A percentile compares a stretch with the other conserved stretches of the same genome.
These are phyloP conservation scores for Penicillium salamii DNA, from an alignment of 495 filamentous ascomycete genomes.

Conservation along the genomic window DNA sequence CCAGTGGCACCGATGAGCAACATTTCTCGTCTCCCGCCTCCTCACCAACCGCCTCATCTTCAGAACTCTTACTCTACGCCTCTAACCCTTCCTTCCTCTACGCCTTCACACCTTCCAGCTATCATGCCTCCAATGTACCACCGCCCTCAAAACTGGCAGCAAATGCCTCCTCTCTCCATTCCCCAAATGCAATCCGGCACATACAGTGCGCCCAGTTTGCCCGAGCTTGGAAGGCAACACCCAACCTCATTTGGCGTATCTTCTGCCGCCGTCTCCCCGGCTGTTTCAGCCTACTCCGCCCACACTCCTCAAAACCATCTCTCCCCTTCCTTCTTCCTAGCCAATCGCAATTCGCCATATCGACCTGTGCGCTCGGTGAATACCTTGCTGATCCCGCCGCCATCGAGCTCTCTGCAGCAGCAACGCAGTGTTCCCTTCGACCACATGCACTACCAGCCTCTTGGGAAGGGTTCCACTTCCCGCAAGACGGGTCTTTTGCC, in stretches of 20 bases:
- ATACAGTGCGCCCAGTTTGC: constrained; percentile 51
- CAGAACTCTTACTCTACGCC: constrained; percentile 35
- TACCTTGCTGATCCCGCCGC: constrained; percentile 84
- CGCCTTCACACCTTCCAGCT: constrained; percentile 52
- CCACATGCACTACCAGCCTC: constrained; percentile 95
- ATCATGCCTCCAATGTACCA: constrained; percentile 63
- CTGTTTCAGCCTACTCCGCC: constrained; percentile 39
- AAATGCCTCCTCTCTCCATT: constrained; percentile 42
- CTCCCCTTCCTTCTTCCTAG: constrained; percentile 61
- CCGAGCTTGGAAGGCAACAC: constrained; percentile 44
- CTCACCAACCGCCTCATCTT: constrained; percentile 52
- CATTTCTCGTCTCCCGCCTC: constrained; percentile 55
- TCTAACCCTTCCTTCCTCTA: constrained; percentile 42
- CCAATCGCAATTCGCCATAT: constrained; percentile 79
- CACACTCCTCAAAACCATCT: constrained; percentile 53
- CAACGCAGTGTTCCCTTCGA: constrained; percentile 60
- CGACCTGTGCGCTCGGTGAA: constrained; percentile 85
- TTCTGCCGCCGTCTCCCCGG: constrained; percentile 39
- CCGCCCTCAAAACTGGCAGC: constrained; percentile 45
- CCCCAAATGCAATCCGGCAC: constrained; percentile 33
- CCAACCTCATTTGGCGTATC: constrained; percentile 37
- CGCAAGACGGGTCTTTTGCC: constrained; percentile 80
- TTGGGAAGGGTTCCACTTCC: constrained; percentile 69
- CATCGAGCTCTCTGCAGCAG: constrained; percentile 73
- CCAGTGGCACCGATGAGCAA: constrained; percentile 28